phyloP scores from a whole-genome alignment of 2,329 filamentous ascomycete genomes.

The Diaporthe citrichinensis region DNA sequence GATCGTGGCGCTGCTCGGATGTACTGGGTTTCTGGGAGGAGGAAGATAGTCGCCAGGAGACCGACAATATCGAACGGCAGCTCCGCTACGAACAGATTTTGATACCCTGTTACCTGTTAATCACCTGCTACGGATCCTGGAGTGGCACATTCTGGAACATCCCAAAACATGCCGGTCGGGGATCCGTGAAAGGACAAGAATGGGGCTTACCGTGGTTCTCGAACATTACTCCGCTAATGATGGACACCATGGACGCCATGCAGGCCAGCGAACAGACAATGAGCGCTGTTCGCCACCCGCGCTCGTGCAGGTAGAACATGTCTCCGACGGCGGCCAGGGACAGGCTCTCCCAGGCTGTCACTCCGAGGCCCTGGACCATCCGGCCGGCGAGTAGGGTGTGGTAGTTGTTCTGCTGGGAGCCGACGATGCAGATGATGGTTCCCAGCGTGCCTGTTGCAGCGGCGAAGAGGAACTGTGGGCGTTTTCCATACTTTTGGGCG shows the following conservation, averaged over 20 bases:
- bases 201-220: constrained; percentile 46
- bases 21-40: constrained; percentile 50
- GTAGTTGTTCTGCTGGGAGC: constrained; percentile 46
- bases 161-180: too few species aligned
- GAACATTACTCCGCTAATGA: constrained; percentile 49
- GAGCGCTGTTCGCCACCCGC: constrained; percentile 49
- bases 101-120: constrained; percentile 37
- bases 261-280: constrained; percentile 51
- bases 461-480: constrained; percentile 52
- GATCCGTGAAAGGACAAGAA: too few species aligned
- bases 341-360: constrained; percentile 52
- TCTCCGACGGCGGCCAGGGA: constrained; percentile 51
- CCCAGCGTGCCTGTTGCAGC: constrained; percentile 48
- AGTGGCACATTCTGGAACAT: too few species aligned
- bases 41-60: constrained; percentile 46
- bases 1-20: not conserved
- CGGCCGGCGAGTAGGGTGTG: constrained; percentile 51
- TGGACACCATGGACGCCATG: constrained; percentile 48
- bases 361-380: constrained; percentile 50
- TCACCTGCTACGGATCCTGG: too few species aligned
- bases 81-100: constrained; percentile 49
- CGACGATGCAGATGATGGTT: constrained; percentile 48
- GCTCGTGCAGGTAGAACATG: constrained; percentile 52
- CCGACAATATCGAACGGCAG: constrained; percentile 49
- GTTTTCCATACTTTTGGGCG: constrained; percentile 53